Conservation (phyloP, 108 stramenopile genomes). For the Craspedostauros australis region DNA sequence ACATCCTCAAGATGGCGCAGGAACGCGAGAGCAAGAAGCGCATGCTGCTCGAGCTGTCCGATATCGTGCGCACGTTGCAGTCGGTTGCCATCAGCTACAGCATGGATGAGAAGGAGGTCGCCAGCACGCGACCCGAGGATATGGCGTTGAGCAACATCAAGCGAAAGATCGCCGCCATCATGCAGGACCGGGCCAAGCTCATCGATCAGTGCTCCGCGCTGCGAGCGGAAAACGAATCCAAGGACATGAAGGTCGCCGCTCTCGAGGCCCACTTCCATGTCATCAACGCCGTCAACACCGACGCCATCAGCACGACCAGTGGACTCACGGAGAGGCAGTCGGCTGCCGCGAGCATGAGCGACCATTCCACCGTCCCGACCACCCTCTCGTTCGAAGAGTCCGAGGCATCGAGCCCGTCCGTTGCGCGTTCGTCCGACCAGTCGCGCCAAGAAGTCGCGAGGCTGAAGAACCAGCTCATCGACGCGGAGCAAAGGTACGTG, state of each 20-base stretch:
- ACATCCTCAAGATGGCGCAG: not conserved
- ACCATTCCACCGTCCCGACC: too few species aligned
- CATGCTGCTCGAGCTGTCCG: constrained; percentile 19
- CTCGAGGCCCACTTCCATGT: too few species aligned
- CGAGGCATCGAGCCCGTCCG: too few species aligned
- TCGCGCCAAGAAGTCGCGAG: too few species aligned
- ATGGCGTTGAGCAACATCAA: constrained; percentile 9
- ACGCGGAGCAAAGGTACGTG: too few species aligned
- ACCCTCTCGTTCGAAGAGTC: too few species aligned
- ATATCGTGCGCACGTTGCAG: constrained; percentile 17
- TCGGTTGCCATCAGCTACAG: constrained; percentile 8
- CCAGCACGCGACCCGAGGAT: not conserved
- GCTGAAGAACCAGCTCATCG: too few species aligned
- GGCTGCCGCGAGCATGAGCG: too few species aligned
- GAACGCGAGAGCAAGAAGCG: constrained; percentile 8
- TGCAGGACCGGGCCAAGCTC: constrained; percentile 16
- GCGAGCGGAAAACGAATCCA: constrained; percentile 4
- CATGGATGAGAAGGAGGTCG: not conserved
- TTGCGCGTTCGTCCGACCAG: too few species aligned
- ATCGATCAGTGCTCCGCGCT: constrained; percentile 9
- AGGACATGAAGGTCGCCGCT: constrained; percentile 7
- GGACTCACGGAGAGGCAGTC: too few species aligned
- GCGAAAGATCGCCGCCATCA: constrained; percentile 17
- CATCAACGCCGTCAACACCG: too few species aligned
- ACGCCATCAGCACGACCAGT: too few species aligned